Conservation (phyloP, 2,329 filamentous ascomycete species). For the Scedosporium aurantiacum region DNA sequence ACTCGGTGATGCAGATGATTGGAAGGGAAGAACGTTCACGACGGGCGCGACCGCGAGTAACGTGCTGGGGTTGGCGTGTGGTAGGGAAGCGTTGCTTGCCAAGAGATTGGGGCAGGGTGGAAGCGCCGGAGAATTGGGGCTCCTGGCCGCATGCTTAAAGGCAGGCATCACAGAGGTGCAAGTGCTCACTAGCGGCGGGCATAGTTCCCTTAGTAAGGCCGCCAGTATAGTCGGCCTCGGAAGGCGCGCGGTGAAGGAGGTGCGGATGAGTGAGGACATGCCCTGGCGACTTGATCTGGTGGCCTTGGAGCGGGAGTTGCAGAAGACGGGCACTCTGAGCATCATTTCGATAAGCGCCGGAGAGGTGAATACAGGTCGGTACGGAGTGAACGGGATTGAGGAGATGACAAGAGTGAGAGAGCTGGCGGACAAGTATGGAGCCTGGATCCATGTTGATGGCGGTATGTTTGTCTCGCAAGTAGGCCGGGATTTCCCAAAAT, state of each 20-base stretch:
- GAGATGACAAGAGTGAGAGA: constrained; percentile 54
- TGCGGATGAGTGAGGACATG: constrained; percentile 25
- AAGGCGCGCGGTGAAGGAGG: constrained; percentile 51
- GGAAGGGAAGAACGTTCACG: constrained; percentile 44
- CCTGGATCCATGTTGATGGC: constrained; percentile 86
- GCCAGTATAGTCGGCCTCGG: constrained; percentile 75
- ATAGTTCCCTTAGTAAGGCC: constrained; percentile 77
- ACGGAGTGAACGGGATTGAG: constrained; percentile 46
- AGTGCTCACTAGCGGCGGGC: constrained; percentile 68
- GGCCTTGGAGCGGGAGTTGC: constrained; percentile 49
- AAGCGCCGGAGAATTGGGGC: constrained; percentile 57
- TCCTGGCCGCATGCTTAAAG: constrained; percentile 53
- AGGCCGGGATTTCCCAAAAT: background rate
- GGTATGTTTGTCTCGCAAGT: constrained; percentile 29
- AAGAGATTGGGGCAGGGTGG: constrained; percentile 19
- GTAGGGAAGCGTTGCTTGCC: constrained; percentile 51
- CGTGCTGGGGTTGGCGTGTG: constrained; percentile 61
- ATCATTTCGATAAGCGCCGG: constrained; percentile 75
- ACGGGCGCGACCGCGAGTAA: constrained; percentile 66
- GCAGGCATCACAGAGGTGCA: constrained; percentile 59
- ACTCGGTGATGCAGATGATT: constrained; percentile 42
- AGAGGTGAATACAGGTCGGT: constrained; percentile 84
- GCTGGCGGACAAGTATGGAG: constrained; percentile 60
- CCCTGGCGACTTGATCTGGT: constrained; percentile 62
- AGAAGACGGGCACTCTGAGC: constrained; percentile 42